Conservation (phyloP, 495 filamentous ascomycete genomes). For the Penicillium maclennaniae region DNA sequence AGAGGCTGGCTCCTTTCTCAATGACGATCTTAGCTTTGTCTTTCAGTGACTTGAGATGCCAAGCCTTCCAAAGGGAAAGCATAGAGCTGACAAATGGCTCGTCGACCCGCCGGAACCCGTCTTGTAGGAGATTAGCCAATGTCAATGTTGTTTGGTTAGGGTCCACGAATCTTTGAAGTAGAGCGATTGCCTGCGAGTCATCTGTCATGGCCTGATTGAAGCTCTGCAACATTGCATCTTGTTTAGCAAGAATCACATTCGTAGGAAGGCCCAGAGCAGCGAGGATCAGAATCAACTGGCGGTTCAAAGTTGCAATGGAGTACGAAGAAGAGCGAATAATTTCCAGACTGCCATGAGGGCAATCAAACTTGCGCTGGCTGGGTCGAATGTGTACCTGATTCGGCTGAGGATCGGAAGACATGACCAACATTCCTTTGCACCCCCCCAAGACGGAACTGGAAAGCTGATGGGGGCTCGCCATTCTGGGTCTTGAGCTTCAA, state of each 20-base stretch:
- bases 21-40: slow-evolving; percentile 88
- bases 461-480: slow-evolving; percentile 64
- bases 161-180: slow-evolving; percentile 75
- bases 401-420: slow-evolving; percentile 57
- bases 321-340: slow-evolving; percentile 77
- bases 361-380: slow-evolving; percentile 85
- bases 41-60: slow-evolving; percentile 81
- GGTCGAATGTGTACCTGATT: slow-evolving; percentile 70
- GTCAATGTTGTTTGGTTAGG: slow-evolving; percentile 74
- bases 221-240: slow-evolving; percentile 57
- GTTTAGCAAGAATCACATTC: slow-evolving; percentile 61
- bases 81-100: slow-evolving; percentile 84
- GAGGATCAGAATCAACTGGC: slow-evolving; percentile 83
- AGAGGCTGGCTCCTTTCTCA: slow-evolving; percentile 75
- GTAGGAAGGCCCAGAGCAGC: slow-evolving; percentile 71
- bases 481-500: slow-evolving; percentile 50
- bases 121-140: slow-evolving; percentile 68
- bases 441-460: slow-evolving; percentile 92
- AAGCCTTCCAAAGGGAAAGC: slow-evolving; percentile 71
- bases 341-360: slow-evolving; percentile 67
- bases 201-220: slow-evolving; percentile 67
- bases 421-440: slow-evolving; percentile 81
- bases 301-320: slow-evolving; percentile 73
- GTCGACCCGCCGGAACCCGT: slow-evolving; percentile 69
- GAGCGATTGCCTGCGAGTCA: slow-evolving; percentile 53